Percentiles rank a stretch among this genome's conserved stretches.
These are phyloP conservation scores for Solanum lignicaule DNA, from an alignment of 257 asterid genomes.

Conservation along the genomic window DNA sequence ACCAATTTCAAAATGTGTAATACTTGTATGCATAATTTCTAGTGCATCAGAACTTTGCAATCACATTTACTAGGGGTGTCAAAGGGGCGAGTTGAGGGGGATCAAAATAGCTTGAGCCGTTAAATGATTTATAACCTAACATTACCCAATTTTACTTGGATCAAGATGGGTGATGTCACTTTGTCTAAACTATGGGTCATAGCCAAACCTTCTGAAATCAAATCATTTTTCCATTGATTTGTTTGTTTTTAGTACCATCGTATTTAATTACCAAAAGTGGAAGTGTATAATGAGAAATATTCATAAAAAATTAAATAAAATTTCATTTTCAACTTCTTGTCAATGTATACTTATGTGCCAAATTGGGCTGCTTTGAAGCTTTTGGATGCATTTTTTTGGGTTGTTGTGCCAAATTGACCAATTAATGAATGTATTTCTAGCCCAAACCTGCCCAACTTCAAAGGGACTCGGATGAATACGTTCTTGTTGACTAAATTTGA, in stretches of 20 bases:
- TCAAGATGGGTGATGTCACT: background rate
- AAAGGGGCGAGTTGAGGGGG: background rate
- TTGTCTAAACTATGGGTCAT: background rate
- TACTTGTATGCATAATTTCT: background rate
- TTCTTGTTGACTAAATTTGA: background rate
- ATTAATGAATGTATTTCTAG: background rate
- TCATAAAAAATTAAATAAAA: background rate
- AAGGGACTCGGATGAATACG: background rate
- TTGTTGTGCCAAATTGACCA: background rate
- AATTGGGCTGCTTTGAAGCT: background rate
- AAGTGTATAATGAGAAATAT: background rate
- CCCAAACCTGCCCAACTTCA: background rate
- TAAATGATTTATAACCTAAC: background rate
- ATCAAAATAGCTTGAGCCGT: background rate
- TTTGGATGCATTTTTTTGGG: background rate
- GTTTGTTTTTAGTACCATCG: background rate
- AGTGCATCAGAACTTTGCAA: background rate
- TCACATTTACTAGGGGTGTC: background rate
- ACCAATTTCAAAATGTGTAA: background rate
- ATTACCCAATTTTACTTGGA: background rate
- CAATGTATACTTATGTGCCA: background rate
- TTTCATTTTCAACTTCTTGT: background rate
- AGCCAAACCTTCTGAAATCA: background rate
- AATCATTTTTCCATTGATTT: background rate
- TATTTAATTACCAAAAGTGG: background rate